Base-by-base conservation (phyloP, 2,329 filamentous ascomycete species). In the Huntiella savannae region DNA sequence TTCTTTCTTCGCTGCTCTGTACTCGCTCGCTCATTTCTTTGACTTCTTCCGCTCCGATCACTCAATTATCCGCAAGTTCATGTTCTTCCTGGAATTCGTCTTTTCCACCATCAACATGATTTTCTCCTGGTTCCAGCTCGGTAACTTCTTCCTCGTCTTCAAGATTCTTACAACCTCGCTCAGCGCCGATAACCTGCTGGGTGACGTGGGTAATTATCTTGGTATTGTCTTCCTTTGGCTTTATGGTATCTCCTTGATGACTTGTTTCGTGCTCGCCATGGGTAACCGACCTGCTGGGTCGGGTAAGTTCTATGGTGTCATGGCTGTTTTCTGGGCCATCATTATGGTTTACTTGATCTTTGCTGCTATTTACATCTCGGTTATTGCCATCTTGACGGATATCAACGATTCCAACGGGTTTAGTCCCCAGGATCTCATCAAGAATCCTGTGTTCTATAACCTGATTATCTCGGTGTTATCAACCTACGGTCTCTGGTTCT, bases 131-230 rank as follows among this genome's bases (percentile, higher is more conserved):
- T 96, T 98, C 59, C 85, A 82, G 55, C 91, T 96, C 57, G 82
- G 91, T 58, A 98, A 98, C 66, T 98, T 98, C 72, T 98, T 96
- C 73, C 67, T 98, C 58, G 88, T 98, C 54, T 98, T 98, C 69
- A 87, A 87, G 62, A 96, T 98, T 59, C 68, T 98, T 53, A 96
- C 88, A 1, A 80, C 77, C 8, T 94, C 87, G 56, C 68, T 98
- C 53, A 81, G 84, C 40, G 70, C 73, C 19, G 55, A 64, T 0
- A 61, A 71, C 32, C 70, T 95, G 19, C 71, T 95, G 2, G 84
- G 86, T 42, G 77, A 72, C 4, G 75, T 75, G 7, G 91, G 91
- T 46, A 75, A 75, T 35, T 77, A 94, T 49, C 69, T 98, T 1
- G 82, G 86, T 46, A 78, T 96, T 22, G 71, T 95, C 8, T 96